These are phyloP conservation scores for Camptophora hylomeconis DNA, from an alignment of 2,329 filamentous ascomycete species.

Conservation along the genomic window DNA sequence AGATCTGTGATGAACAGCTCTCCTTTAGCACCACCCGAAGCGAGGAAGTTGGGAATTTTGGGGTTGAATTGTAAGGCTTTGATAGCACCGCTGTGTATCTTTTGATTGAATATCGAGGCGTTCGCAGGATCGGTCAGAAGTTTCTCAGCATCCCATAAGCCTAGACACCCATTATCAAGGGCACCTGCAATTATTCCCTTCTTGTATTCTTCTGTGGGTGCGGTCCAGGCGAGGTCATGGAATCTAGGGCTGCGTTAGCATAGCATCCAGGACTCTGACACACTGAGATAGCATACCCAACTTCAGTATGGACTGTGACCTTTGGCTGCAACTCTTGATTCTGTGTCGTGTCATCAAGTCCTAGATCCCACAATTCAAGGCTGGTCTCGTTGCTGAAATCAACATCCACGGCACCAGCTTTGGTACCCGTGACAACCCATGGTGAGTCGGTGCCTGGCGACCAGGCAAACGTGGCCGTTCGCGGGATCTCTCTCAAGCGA, in stretches of 20 bases:
- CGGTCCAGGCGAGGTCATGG: conserved; percentile 92
- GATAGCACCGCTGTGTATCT: conserved; percentile 83
- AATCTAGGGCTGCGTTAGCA: conserved; percentile 47
- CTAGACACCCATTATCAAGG: conserved; percentile 83
- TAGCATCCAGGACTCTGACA: not conserved
- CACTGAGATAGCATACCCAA: conserved; percentile 48
- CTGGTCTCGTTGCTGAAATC: conserved; percentile 97
- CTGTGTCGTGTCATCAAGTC: conserved; percentile 61
- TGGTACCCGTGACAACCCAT: conserved; percentile 81
- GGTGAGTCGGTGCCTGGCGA: conserved; percentile 68
- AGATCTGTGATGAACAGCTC: conserved; percentile 94
- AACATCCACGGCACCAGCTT: conserved; percentile 86
- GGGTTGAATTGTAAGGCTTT: conserved; percentile 97
- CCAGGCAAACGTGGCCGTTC: conserved; percentile 96
- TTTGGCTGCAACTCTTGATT: conserved; percentile 75
- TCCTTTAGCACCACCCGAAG: conserved; percentile 85
- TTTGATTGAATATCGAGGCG: conserved; percentile 71
- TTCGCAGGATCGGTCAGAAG: conserved; percentile 46
- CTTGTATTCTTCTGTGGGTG: conserved; percentile 63
- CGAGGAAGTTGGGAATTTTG: conserved; percentile 75
- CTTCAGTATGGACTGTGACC: conserved; percentile 73
- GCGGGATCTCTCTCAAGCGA: conserved; percentile 86
- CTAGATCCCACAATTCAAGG: conserved; percentile 90
- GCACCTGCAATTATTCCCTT: conserved; percentile 88
- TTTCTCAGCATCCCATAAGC: conserved; percentile 82